A percentile compares a stretch with the other conserved stretches of the same genome.
Conservation (phyloP, 306 rosid genomes). For the Trifolium dubium region DNA sequence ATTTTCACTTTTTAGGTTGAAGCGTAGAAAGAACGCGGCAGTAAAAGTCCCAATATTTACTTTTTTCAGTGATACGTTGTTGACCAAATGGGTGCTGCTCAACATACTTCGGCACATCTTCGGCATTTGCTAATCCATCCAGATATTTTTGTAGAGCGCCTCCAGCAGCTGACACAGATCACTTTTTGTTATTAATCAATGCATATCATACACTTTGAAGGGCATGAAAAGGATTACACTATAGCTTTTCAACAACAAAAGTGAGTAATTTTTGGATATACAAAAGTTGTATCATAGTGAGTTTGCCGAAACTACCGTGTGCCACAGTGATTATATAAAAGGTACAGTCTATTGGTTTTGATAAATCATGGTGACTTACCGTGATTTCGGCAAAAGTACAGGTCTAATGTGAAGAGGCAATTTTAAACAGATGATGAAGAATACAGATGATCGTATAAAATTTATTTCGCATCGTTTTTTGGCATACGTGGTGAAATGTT, state of each 20-base stretch:
- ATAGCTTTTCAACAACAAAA: background rate
- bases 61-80: conserved; percentile 48
- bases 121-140: conserved; percentile 59
- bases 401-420: background rate
- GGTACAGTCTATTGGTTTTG: background rate
- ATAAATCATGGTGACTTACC: background rate
- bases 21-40: conserved; percentile 38
- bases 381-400: background rate
- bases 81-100: conserved; percentile 72
- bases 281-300: background rate
- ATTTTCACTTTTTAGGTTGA: conserved; percentile 2
- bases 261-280: background rate
- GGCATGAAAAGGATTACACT: background rate
- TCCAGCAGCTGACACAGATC: conserved; percentile 53
- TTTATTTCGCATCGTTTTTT: background rate
- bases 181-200: background rate
- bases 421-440: background rate
- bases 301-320: background rate
- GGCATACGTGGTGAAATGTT: background rate
- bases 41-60: conserved; percentile 71
- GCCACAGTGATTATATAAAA: background rate
- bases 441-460: background rate
- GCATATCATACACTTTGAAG: conserved; percentile 9
- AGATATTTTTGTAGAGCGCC: conserved; percentile 69
- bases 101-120: conserved; percentile 53